phyloP scores from a whole-genome alignment of 768 basidiomycete genomes.

The Mrakia gelida region DNA sequence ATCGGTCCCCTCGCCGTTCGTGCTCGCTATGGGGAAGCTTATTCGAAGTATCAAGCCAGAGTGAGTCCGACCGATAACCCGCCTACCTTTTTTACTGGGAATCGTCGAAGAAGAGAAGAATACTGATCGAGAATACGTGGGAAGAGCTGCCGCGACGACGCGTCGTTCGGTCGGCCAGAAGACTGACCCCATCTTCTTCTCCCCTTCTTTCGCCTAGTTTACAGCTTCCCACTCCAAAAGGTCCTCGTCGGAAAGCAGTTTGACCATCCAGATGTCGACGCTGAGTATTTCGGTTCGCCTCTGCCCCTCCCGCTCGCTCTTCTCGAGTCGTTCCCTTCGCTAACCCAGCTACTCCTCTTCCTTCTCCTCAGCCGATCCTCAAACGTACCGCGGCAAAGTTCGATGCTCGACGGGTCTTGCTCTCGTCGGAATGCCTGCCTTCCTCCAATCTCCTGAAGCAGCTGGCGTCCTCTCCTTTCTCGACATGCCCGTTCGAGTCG shows the following conservation, averaged over 20 bases:
- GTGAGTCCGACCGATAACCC: too few relatives aligned
- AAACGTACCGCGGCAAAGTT: conserved; percentile 45
- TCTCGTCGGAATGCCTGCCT: conserved; percentile 42
- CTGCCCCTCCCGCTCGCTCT: too few relatives aligned
- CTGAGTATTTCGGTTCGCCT: conserved; percentile 38
- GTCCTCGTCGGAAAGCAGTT: conserved; percentile 43
- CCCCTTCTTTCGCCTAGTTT: too few relatives aligned
- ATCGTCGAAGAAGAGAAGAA: too few relatives aligned
- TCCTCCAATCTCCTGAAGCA: conserved; percentile 2
- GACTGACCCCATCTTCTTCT: neutral
- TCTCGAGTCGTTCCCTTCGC: too few relatives aligned
- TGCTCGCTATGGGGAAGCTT: conserved; percentile 38
- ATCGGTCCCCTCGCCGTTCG: conserved; percentile 39
- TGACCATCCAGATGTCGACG: conserved; percentile 47
- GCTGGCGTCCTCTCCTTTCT: conserved; percentile 19
- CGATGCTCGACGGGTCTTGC: conserved; percentile 45
- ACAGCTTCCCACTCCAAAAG: too few relatives aligned
- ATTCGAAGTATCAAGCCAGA: conserved; percentile 26
- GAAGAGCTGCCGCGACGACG: neutral
- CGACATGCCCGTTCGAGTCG: conserved; percentile 41
- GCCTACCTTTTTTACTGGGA: neutral
- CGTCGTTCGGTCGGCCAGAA: too few relatives aligned
- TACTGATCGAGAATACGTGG: neutral
- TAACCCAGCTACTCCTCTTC: too few relatives aligned
- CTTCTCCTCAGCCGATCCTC: conserved; percentile 34